Base-by-base conservation (phyloP, 495 filamentous ascomycete genomes). In the Parathielavia appendiculata region DNA sequence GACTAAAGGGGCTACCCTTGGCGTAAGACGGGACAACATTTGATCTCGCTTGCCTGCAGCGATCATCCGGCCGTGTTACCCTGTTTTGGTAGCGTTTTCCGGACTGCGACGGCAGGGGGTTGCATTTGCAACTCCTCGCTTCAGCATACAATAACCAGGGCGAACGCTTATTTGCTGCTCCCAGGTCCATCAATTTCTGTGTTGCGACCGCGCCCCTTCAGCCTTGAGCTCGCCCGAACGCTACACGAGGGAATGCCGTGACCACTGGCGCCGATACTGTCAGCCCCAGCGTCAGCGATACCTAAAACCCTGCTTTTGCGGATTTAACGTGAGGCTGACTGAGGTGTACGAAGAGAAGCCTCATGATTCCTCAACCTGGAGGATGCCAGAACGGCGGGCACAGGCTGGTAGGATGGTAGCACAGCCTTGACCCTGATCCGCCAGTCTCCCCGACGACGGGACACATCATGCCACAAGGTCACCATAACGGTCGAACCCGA, bases 1-100 rank as follows among this genome's bases (percentile, higher is more conserved):
- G 12, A 10, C n/a, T 9, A 3, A 8, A 0, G 22, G n/a, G 16
- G 8, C 14, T 16, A n/a, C 17, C 36, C 62, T 62, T 60, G 56
- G 55, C 62, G 51, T 62, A 65, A 65, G 62, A 65, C 62, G 62
- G 62, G 10, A 19, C 20, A 65, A 56, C 2, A 7, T 57, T 50
- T 20, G 40, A 9, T 14, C 0, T 36, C 30, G 16, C 30, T 43
- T 45, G 40, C 22, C 10, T 1, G 9, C 39, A 45, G 52, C 30
- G 45, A 50, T 57, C 54, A 23, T 3, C 54, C 54, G 54, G 54
- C 38, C 7, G 26, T 41, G 16, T 39, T 20, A 12, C 38, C 54
- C 36, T 1, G 8, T 49, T 43, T 12, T 16, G 46, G 14, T 30
- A 49, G 14, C 2, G 2, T 39, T 8, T 1, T n/a, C 22, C 41